Evolutionary conservation across 768 basidiomycete species (phyloP).

Genomic region (Boletus coccyginus): DNA sequence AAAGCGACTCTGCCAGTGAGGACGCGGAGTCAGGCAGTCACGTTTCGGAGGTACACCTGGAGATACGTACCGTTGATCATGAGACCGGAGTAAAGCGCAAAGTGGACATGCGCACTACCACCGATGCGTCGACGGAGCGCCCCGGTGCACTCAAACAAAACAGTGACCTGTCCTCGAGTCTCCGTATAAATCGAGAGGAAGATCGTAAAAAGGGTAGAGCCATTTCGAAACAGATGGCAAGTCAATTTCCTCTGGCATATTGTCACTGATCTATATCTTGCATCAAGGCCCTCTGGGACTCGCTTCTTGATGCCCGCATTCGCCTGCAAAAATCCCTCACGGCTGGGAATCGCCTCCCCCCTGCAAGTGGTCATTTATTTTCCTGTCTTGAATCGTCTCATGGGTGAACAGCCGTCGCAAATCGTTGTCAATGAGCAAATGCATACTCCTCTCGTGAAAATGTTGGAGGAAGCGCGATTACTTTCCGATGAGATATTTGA

Average conservation of each 20-base stretch:
- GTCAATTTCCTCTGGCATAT: slow-evolving; percentile 28
- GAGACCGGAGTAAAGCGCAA: slow-evolving; percentile 14
- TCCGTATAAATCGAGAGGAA: slow-evolving; percentile 60
- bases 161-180: slow-evolving; percentile 48
- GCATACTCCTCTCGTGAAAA: slow-evolving; percentile 43
- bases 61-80: slow-evolving; percentile 7
- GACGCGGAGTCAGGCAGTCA: slow-evolving; percentile 21
- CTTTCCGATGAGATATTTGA: slow-evolving; percentile 68
- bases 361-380: slow-evolving; percentile 39
- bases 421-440: slow-evolving; percentile 36
- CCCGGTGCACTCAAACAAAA: slow-evolving; percentile 1
- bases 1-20: slow-evolving; percentile 6
- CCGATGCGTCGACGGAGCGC: slow-evolving; percentile 16
- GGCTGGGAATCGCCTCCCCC: slow-evolving; percentile 64
- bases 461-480: slow-evolving; percentile 58
- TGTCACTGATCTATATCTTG: slow-evolving; percentile 4
- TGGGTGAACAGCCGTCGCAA: slow-evolving; percentile 30
- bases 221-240: slow-evolving; percentile 77
- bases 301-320: slow-evolving; percentile 87
- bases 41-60: slow-evolving; percentile 12
- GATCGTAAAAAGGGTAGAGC: slow-evolving; percentile 83
- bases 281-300: slow-evolving; percentile 77
- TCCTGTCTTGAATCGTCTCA: slow-evolving; percentile 11
- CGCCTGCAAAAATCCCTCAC: slow-evolving; percentile 78
- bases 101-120: slow-evolving; percentile 1